Evolutionary conservation across 2,329 filamentous ascomycete species (phyloP), one percentile per base, ranked within the genome.

Genomic region (Fusarium sp.): DNA sequence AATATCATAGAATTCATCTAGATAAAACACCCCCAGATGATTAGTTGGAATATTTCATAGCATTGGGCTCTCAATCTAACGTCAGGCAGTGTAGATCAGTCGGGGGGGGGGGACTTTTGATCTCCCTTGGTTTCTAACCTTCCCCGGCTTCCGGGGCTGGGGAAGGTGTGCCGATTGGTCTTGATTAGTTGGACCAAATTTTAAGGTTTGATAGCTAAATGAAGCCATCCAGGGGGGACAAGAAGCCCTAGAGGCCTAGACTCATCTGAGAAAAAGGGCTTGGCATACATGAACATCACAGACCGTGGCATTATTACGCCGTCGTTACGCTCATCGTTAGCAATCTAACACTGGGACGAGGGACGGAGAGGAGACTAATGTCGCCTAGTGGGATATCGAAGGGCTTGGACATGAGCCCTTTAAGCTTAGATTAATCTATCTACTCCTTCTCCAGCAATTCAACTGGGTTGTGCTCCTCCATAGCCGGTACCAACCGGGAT

Each of bases 391-490:
- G 43, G 20, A 24, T 43, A 16, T 48, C 7, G 2, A 2, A 48
- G 22, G 43, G 20, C 13, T 24, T 5, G 16, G 7, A 6, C 1
- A 24, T 24, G 22, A 27, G 22, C 22, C 8, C 22, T 48, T 24
- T 18, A 18, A 24, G 14, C 5, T 31, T 18, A 24, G 13, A 24
- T 56, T 56, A 18, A 56, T 9, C 14, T 39, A 27, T 57, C 33
- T 58, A 58, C 14, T 58, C 33, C 4, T 29, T 27, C 35, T 58
- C 56, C 8, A 58, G 29, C 5, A 70, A 20, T 14, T 59, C 65
- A 2, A 69, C 43, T 2, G 65, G 41, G 4, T 56, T 69, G 13
- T 70, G 68, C 14, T 69, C 68, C 27, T 65, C 65, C 58, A 70
- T 69, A 20, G 68, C 68, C 16, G 65, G 52, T 18, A 69, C 65